Evolutionary conservation across 2,329 filamentous ascomycete genomes (phyloP).

Genomic region (Ciborinia camelliae): DNA sequence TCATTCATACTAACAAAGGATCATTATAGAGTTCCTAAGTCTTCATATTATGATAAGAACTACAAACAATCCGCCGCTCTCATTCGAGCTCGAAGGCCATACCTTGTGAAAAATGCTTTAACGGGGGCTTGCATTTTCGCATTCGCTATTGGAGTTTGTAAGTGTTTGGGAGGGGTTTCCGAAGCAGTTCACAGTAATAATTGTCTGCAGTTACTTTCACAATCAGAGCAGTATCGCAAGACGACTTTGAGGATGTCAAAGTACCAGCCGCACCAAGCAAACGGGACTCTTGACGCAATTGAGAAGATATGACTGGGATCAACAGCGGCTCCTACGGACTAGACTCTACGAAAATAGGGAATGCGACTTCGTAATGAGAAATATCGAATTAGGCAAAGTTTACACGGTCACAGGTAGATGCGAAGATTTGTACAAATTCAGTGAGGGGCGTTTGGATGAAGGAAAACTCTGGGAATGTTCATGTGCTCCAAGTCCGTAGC

Average conservation of each 20-base stretch:
- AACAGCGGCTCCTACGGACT: not conserved
- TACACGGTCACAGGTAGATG: conserved; percentile 1
- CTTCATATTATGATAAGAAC: conserved; percentile 88
- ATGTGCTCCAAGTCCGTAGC: conserved; percentile 21
- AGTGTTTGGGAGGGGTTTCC: conserved; percentile 41
- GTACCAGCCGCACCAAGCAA: conserved; percentile 60
- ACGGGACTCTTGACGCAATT: conserved; percentile 3
- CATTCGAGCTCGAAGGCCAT: conserved; percentile 86
- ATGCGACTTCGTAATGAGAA: not conserved
- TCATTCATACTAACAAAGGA: not conserved
- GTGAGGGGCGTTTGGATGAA: not conserved
- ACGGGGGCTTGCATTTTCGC: conserved; percentile 73
- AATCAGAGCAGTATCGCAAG: conserved; percentile 84
- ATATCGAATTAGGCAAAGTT: not conserved
- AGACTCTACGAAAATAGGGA: not conserved
- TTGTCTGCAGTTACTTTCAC: conserved; percentile 59
- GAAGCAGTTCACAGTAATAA: conserved; percentile 8
- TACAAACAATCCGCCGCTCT: conserved; percentile 84
- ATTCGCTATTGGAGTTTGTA: conserved; percentile 85
- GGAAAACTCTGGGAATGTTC: conserved; percentile 16
- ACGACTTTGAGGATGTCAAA: conserved; percentile 94
- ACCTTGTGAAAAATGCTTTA: conserved; percentile 82
- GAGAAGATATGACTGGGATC: not conserved
- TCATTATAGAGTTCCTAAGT: conserved; percentile 53
- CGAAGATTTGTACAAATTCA: not conserved